These are phyloP conservation scores for Nannochloris sp. DNA, from an alignment of 139 green algal species.

Conservation along the genomic window DNA sequence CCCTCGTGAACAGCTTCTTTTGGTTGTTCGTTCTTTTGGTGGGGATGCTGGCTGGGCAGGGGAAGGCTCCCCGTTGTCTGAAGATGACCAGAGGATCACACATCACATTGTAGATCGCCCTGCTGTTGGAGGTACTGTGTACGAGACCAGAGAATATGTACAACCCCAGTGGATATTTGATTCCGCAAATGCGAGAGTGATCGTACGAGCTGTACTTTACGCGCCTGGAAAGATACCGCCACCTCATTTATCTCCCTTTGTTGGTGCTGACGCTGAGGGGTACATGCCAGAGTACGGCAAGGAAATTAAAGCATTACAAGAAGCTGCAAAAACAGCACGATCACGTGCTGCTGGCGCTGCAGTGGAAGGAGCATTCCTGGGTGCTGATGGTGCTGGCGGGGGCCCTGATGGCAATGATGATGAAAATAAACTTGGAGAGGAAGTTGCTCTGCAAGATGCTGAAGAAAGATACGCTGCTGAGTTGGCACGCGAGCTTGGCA, in stretches of 20 bases:
- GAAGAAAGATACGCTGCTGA: constrained; percentile 53
- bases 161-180: constrained; percentile 99
- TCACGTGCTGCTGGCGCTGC: constrained; percentile 32
- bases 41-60: constrained; percentile 84
- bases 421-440: constrained; percentile 1
- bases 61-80: constrained; percentile 68
- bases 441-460: constrained; percentile 24
- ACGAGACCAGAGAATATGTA: constrained; percentile 72
- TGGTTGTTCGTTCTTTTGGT: constrained; percentile 91
- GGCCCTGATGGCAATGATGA: constrained; percentile 13
- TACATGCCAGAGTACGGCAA: constrained; percentile 92
- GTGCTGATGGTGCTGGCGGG: constrained; percentile 18
- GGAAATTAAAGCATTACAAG: constrained; percentile 72
- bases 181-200: constrained; percentile 76
- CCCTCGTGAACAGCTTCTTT: constrained; percentile 81
- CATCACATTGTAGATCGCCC: constrained; percentile 62
- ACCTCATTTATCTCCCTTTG: constrained; percentile 97
- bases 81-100: constrained; percentile 76
- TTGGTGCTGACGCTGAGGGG: constrained; percentile 81
- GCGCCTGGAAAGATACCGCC: constrained; percentile 67
- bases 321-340: constrained; percentile 52
- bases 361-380: constrained; percentile 19
- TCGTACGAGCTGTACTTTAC: constrained; percentile 72
- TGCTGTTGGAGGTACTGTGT: background rate
- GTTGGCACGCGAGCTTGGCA: constrained; percentile 57